Evolutionary conservation across 495 filamentous ascomycete genomes (phyloP).

Genomic region (Lasiosphaeris hirsuta): DNA sequence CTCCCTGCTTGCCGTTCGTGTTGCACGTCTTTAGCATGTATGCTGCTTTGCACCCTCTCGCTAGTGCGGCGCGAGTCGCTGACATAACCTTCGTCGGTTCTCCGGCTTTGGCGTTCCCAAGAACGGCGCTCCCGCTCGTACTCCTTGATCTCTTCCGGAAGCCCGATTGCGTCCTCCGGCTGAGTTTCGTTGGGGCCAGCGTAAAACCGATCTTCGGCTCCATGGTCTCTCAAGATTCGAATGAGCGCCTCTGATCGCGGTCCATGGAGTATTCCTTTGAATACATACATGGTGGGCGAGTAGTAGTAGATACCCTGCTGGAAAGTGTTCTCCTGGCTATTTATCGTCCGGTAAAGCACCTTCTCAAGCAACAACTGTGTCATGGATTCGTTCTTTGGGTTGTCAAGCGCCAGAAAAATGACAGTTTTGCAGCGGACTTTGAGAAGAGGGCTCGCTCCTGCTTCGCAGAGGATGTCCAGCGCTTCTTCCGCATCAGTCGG

Average conservation of each 20-base stretch:
- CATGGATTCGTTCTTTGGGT: slow-evolving; percentile 34
- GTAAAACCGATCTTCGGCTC: slow-evolving; percentile 40
- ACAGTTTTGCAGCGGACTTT: slow-evolving; percentile 37
- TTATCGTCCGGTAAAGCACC: slow-evolving; percentile 35
- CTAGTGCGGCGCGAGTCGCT: slow-evolving; percentile 30
- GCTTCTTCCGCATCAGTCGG: slow-evolving; percentile 29
- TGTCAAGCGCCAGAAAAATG: slow-evolving; percentile 43
- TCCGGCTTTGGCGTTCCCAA: slow-evolving; percentile 26
- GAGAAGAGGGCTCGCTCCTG: slow-evolving; percentile 37
- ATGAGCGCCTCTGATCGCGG: slow-evolving; percentile 17
- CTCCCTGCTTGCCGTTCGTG: slow-evolving; percentile 10
- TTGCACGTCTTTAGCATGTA: slow-evolving; percentile 4
- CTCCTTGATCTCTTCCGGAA: slow-evolving; percentile 35
- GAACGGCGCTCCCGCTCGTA: slow-evolving; percentile 36
- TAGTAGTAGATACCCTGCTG: slow-evolving; percentile 36
- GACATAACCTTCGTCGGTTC: slow-evolving; percentile 29
- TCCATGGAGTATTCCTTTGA: slow-evolving; percentile 32
- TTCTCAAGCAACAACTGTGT: slow-evolving; percentile 31
- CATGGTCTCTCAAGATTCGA: slow-evolving; percentile 33
- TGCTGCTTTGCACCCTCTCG: slow-evolving; percentile 29
- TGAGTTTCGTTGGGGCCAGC: slow-evolving; percentile 35
- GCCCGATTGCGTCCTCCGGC: slow-evolving; percentile 36
- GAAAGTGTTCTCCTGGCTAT: slow-evolving; percentile 41
- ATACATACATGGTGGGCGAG: slow-evolving; percentile 43
- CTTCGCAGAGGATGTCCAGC: slow-evolving; percentile 35